These are phyloP conservation scores for Fomitopsis serialis DNA, from an alignment of 768 basidiomycete species.

Conservation along the genomic window DNA sequence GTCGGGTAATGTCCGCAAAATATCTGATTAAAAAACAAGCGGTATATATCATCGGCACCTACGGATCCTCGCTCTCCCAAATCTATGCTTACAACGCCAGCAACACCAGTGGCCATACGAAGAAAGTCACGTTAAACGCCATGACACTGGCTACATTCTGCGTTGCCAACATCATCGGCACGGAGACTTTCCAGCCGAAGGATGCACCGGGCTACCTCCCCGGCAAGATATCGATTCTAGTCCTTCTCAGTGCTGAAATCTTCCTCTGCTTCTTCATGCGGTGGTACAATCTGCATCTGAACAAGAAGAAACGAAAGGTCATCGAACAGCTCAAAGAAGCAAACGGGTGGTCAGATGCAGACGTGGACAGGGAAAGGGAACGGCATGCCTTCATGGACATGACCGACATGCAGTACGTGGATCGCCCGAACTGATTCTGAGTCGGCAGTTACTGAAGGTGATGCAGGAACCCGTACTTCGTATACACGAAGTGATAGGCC, in stretches of 20 bases:
- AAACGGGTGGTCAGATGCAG: conserved; percentile 51
- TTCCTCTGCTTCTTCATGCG: conserved; percentile 43
- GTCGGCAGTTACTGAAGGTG: background rate
- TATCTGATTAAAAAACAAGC: conserved; percentile 25
- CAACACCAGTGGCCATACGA: conserved; percentile 61
- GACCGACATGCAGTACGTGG: conserved; percentile 56
- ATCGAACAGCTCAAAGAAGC: conserved; percentile 40
- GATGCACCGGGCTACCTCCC: conserved; percentile 61
- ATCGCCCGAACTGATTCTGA: too few relatives aligned
- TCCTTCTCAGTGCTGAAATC: conserved; percentile 49
- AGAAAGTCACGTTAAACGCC: conserved; percentile 61
- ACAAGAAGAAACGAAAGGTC: conserved; percentile 37
- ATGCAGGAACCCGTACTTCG: conserved; percentile 52
- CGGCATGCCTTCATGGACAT: conserved; percentile 57
- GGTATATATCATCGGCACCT: conserved; percentile 47
- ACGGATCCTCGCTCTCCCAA: conserved; percentile 52
- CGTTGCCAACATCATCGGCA: conserved; percentile 58
- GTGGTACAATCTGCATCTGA: conserved; percentile 52
- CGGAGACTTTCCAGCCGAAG: conserved; percentile 57
- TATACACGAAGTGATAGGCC: conserved; percentile 42
- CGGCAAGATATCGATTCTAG: conserved; percentile 62
- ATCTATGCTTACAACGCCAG: conserved; percentile 66
- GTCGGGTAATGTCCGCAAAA: background rate
- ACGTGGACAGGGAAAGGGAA: conserved; percentile 52
- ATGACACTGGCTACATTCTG: conserved; percentile 53